Base-by-base conservation (phyloP, 2,329 filamentous ascomycete species). In the Monosporascus sp. region DNA sequence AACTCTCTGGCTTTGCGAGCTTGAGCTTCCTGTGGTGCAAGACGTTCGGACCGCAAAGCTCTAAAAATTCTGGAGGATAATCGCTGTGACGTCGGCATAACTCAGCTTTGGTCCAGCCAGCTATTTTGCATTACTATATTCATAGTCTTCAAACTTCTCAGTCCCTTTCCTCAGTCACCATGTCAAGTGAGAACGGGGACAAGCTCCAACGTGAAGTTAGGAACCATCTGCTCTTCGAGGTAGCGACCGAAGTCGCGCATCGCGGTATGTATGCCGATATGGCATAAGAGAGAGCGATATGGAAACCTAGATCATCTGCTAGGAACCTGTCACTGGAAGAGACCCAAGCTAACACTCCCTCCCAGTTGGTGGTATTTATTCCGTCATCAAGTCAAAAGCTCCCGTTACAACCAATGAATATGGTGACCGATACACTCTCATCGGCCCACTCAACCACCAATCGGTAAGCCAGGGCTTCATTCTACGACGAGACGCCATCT, bases 321-420 rank as follows among this genome's bases (percentile, higher is more conserved):
- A 1, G 8, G 37, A n/a, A 19, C 24, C 5, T 8, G n/a, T 24
- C 37, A 38, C 41, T 17, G n/a, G 19, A 24, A 22, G 46, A 37
- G 4, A n/a, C 27, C 7, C 27, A 27, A 48, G 38, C 22, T 47
- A 45, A 50, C 35, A 55, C 63, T 71, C 53, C 67, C 58, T 50
- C 49, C 56, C 54, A 95, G 94, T 99, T 57, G 94, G 94, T 68
- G 94, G 94, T 65, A 99, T 99, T 75, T 99, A 99, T 79, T 97
- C 93, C 17, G 94, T 99, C 61, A 86, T 99, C 74, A 99, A 99
- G 75, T 99, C 94, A 57, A 99, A 99, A 74, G 93, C 94, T 38
- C 93, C 94, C 49, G 94, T 97, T 57, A 97, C 94, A 44, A 97
- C 93, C 1, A 91, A 91, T 57, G 94, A 99, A 74, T 99, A 97